Percentiles rank a stretch among this genome's conserved stretches.
These are phyloP conservation scores for Paracoccidioides lutzii DNA, from an alignment of 2,329 filamentous ascomycete species.

Conservation along the genomic window DNA sequence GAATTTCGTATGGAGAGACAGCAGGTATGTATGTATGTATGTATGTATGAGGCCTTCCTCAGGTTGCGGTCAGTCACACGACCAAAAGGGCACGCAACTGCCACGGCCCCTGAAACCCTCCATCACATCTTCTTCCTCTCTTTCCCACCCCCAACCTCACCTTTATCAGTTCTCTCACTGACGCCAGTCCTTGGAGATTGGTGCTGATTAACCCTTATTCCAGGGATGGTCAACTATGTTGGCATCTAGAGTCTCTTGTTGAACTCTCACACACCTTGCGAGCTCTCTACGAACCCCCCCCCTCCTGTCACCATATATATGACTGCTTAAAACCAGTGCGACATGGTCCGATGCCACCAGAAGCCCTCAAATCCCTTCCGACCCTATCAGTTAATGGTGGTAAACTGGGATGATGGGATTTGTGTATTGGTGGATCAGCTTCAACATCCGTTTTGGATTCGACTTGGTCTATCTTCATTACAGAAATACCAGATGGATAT, in stretches of 20 bases:
- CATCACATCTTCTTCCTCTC: background rate
- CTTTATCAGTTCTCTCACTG: background rate
- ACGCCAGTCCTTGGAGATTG: background rate
- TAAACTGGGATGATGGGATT: no score
- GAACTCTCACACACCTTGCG: background rate
- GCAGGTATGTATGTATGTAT: background rate
- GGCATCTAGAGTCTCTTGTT: background rate
- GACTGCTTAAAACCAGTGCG: background rate
- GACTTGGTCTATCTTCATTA: no score
- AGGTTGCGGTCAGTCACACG: background rate
- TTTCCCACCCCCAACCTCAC: background rate
- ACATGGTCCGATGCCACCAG: no score
- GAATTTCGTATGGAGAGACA: background rate
- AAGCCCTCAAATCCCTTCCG: no score
- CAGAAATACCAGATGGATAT: no score
- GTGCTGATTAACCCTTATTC: background rate
- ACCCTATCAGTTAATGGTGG: no score
- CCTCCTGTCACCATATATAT: background rate
- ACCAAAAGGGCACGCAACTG: constrained; percentile 2
- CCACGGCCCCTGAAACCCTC: background rate
- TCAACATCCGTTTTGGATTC: no score
- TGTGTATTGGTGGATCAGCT: no score
- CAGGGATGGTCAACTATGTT: background rate
- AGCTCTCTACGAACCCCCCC: background rate
- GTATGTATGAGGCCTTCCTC: background rate